A percentile compares a stretch with the other conserved stretches of the same genome.
Evolutionary conservation across 306 rosid genomes (phyloP).

Genomic region (Delonix regia): DNA sequence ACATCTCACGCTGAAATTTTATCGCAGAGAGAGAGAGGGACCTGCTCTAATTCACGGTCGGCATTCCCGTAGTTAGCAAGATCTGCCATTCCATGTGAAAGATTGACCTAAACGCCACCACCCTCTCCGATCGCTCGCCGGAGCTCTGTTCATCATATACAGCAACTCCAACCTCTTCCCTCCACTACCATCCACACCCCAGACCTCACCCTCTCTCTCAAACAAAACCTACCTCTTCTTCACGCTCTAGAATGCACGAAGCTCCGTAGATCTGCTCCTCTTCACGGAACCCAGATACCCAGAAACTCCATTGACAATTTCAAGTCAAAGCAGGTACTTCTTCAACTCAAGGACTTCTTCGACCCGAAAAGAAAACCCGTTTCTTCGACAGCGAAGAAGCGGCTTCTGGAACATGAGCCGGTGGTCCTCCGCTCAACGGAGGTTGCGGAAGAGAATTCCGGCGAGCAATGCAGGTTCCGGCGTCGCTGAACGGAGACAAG

Average conservation of each 20-base stretch:
- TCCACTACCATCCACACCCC: constrained; percentile 74
- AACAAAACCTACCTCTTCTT: constrained; percentile 29
- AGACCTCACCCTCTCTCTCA: constrained; percentile 27
- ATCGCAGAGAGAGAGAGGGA: constrained; percentile 33
- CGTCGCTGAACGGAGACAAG: constrained; percentile 34
- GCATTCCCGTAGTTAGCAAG: constrained; percentile 93
- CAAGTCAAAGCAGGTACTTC: constrained; percentile 47
- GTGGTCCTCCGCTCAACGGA: not conserved
- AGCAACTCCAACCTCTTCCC: constrained; percentile 61
- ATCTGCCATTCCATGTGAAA: constrained; percentile 99
- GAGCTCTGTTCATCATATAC: constrained; percentile 93
- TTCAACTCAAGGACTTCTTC: constrained; percentile 39
- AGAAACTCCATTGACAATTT: constrained; percentile 44
- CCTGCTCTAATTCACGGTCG: constrained; percentile 90
- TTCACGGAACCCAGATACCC: constrained; percentile 37
- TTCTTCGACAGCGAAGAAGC: constrained; percentile 17
- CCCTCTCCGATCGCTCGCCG: constrained; percentile 80
- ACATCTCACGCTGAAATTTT: not conserved
- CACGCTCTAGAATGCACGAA: constrained; percentile 37
- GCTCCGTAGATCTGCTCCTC: constrained; percentile 58
- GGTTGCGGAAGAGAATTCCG: constrained; percentile 16
- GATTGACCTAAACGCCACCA: constrained; percentile 79
- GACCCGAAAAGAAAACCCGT: constrained; percentile 19
- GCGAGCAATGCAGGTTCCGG: constrained; percentile 32
- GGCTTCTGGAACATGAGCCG: constrained; percentile 14